Conservation (phyloP, 306 rosid genomes). For the Cicer yamashitae region DNA sequence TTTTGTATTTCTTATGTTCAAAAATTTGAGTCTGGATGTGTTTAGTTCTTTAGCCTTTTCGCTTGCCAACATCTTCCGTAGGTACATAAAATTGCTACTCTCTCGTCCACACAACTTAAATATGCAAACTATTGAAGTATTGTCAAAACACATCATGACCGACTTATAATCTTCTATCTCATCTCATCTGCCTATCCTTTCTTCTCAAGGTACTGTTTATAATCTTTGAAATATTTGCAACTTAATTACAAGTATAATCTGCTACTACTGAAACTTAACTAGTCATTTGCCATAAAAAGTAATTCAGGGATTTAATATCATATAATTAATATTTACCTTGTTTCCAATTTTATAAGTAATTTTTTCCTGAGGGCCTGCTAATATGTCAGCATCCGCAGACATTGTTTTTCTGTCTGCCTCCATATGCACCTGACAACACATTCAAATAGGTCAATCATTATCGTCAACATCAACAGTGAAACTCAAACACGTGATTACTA, state of each 20-base stretch:
- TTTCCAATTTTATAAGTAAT: conserved; percentile 81
- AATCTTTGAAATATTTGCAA: conserved; percentile 13
- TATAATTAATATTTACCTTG: conserved; percentile 65
- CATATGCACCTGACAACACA: conserved; percentile 84
- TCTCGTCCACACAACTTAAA: conserved; percentile 1
- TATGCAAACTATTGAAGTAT: not conserved
- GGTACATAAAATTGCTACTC: conserved; percentile 10
- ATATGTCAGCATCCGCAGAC: conserved; percentile 64
- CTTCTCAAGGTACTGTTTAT: conserved; percentile 29
- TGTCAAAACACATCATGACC: not conserved
- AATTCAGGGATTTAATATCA: conserved; percentile 22
- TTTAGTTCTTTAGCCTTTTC: not conserved
- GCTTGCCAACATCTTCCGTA: not conserved
- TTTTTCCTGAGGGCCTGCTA: conserved; percentile 65
- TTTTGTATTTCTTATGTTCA: not conserved
- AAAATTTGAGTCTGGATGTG: not conserved
- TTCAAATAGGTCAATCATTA: conserved; percentile 44
- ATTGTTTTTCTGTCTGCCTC: conserved; percentile 85
- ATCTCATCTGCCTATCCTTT: conserved; percentile 15
- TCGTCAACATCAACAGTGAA: conserved; percentile 38
- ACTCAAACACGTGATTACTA: conserved; percentile 32
- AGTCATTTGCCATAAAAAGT: conserved; percentile 14
- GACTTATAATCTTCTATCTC: conserved; percentile 6
- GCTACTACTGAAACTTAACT: conserved; percentile 12
- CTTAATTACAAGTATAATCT: conserved; percentile 25